Base-by-base conservation (phyloP, 768 basidiomycete species). In the Dendrothele bispora region DNA sequence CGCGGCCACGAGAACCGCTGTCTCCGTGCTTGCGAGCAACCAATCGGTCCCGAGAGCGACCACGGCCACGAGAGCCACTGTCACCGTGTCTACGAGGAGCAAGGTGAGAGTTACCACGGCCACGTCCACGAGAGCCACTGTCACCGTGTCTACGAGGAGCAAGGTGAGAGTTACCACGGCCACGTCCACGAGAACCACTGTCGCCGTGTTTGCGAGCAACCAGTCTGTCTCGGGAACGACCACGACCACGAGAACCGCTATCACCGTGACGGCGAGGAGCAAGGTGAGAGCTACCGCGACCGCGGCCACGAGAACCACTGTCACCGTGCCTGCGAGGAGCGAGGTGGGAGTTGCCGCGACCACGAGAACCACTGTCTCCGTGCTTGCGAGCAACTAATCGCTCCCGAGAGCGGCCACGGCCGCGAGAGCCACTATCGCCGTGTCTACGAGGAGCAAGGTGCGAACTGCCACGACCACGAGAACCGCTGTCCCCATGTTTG, bases 331-430 rank as follows among this genome's bases (percentile, higher is more conserved):
- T 39, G 38, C 38, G 38, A 22, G 15, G 11, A 10, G 10, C 21
- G 15, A 39, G 38, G 10, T 11, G 15, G 11, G 12, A 17, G 5
- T 24, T 6, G 28, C 43, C 30, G 17, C 44, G 44, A 12, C 35
- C 44, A 5, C 24, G 34, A 39, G 15, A n/a, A 39, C 38, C 38
- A n/a, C 34, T 36, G 20, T 46, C 44, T 2, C 44, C 44, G 12
- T 46, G 44, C 20, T 20, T 24, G 5, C 44, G 44, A 28, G 32
- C 25, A 2, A 2, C 32, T 1, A 46, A 34, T 3, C 36, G 46
- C 7, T 11, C 22, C 10, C 26, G 35, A 29, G 18, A 22, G 21
- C n/a, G 8, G 3, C 43, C 30, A 4, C 43, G 15, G 20, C 25
- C 46, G 14, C 46, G 46, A 5, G 27, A 26, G 3, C 43, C 32